Conservation (phyloP, 768 basidiomycete genomes). For the Tricholoma hemisulphureum region DNA sequence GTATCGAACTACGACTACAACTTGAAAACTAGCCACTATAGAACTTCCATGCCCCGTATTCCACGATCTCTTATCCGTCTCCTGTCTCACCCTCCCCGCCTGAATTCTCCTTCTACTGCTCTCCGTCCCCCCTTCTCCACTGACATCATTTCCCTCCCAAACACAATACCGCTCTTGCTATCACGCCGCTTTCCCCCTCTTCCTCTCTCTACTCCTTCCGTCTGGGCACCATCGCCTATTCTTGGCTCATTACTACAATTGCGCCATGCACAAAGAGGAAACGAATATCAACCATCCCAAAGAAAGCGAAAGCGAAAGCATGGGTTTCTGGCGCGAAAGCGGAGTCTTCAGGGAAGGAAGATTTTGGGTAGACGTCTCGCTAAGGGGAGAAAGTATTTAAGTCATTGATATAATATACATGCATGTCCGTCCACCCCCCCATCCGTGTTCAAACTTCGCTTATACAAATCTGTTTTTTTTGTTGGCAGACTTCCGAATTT, state of each 20-base stretch:
- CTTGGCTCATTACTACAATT: slow-evolving; percentile 47
- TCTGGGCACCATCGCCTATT: slow-evolving; percentile 32
- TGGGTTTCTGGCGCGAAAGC: slow-evolving; percentile 82
- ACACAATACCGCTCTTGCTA: slow-evolving; percentile 20
- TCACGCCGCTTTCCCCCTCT: slow-evolving; percentile 22
- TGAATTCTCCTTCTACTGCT: slow-evolving; percentile 20
- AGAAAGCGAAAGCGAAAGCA: slow-evolving; percentile 89
- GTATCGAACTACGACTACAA: background rate
- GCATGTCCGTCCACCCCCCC: background rate
- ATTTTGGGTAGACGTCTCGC: slow-evolving; percentile 65
- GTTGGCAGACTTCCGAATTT: too few species aligned
- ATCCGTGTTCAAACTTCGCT: background rate
- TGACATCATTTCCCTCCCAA: slow-evolving; percentile 7
- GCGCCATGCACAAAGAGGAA: slow-evolving; percentile 69
- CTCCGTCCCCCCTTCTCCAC: slow-evolving; percentile 13
- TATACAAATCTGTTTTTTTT: too few species aligned
- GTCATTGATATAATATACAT: slow-evolving; percentile 51
- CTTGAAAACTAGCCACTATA: background rate
- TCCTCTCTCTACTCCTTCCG: slow-evolving; percentile 18
- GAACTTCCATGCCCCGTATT: slow-evolving; percentile 47
- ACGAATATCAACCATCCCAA: slow-evolving; percentile 97
- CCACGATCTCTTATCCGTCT: slow-evolving; percentile 36
- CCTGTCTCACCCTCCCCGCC: slow-evolving; percentile 33
- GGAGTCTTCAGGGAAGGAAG: slow-evolving; percentile 65
- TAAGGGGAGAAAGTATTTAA: slow-evolving; percentile 78